phyloP scores from a whole-genome alignment of 441 rosid genomes.

The Populus hybrid region DNA sequence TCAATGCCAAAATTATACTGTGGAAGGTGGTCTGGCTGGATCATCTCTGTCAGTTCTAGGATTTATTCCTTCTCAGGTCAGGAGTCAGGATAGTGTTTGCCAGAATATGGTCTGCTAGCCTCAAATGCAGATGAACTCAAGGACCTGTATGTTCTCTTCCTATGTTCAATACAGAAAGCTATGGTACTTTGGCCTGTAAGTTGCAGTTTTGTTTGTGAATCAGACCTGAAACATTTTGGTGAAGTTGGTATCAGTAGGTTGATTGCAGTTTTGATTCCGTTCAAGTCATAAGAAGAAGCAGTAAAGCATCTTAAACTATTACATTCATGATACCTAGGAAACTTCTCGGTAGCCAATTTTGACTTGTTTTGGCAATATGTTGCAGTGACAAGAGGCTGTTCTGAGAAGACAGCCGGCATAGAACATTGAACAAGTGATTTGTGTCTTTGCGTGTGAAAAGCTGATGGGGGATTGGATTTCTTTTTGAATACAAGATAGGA shows the following conservation, averaged over 20 bases:
- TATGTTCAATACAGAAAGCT: neutral
- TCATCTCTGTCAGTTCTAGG: neutral
- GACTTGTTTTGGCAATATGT: neutral
- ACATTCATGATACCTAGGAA: neutral
- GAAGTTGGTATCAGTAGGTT: neutral
- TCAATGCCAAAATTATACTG: neutral
- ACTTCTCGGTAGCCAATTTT: constrained; percentile 1
- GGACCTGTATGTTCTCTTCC: neutral
- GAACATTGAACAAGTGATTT: neutral
- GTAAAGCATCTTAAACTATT: neutral
- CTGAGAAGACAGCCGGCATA: neutral
- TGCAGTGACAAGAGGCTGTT: neutral
- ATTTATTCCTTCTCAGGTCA: neutral
- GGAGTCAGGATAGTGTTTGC: neutral
- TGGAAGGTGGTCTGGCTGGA: neutral
- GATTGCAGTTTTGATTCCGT: neutral
- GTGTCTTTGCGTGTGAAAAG: neutral
- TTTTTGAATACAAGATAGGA: neutral
- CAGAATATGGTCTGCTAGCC: neutral
- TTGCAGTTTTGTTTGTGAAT: neutral
- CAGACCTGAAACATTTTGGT: neutral
- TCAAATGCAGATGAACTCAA: neutral
- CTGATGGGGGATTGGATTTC: neutral
- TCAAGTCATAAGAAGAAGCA: neutral
- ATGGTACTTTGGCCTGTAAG: neutral